Evolutionary conservation across 805 yeast genomes (phyloP), one percentile per base, ranked within the genome.

Genomic region (Debaryomyces prosopidis): DNA sequence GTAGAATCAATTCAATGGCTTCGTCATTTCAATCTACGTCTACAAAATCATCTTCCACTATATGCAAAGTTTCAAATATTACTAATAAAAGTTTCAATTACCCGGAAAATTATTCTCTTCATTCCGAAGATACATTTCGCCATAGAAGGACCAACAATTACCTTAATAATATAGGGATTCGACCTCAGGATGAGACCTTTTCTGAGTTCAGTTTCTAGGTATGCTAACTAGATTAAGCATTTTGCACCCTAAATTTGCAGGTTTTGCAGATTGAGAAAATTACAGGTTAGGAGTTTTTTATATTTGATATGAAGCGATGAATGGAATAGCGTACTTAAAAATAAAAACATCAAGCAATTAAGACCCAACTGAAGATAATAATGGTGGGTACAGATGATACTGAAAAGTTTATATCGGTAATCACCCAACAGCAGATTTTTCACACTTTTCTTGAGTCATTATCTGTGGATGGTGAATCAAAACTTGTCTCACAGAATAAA

Each of bases 371-470:
- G 42, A 40, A n/a, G 23, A 14, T 12, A 30, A 30, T 11, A 14
- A 30, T 30, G 33, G 16, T 14, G 14, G 33, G 33, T 30, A 14
- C 16, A 3, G 33, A 30, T 30, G 8, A 2, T 14, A 14, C 33
- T 30, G 33, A 8, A 23, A 19, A 33, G 14, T 51, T 51, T 36
- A 36, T 47, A 8, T 19, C 40, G 10, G 48, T 45, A 16, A 51
- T 51, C 5, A 41, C 38, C 9, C 34, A 36, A 3, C 52, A 51
- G 41, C 49, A 40, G 42, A 38, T 51, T n/a, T 51, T 51, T 41
- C 43, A 38, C 7, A 40, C 44, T 14, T 46, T 49, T 39, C 7
- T 34, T 32, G 38, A 23, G 20, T 27, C 41, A 31, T 18, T 26
- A 17, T 10, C 23, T 23, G 27, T 19, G 16, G 27, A 37, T 4